Percentiles rank a stretch among this genome's conserved stretches.
Evolutionary conservation across 139 green algal species (phyloP).

Genomic region (Micractinium sp.): DNA sequence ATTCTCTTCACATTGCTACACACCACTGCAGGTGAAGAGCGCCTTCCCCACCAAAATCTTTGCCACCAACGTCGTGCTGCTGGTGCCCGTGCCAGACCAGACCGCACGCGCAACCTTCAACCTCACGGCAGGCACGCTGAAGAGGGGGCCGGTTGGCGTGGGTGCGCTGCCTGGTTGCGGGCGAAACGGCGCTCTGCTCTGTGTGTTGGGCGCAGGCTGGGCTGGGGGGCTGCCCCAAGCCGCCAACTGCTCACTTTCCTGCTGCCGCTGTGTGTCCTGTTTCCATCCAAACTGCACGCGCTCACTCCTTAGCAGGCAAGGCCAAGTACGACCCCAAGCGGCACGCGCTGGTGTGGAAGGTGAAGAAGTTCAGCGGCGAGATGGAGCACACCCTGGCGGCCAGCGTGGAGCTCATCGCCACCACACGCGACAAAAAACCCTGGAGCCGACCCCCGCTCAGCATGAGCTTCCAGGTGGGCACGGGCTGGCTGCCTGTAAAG

Average conservation of each 20-base stretch:
- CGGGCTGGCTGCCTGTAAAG: not conserved
- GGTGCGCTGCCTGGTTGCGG: not conserved
- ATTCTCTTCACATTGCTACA: too few relatives aligned
- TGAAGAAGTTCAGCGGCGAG: conserved; percentile 71
- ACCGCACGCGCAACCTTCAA: conserved; percentile 87
- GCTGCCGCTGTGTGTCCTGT: too few relatives aligned
- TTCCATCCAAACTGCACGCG: too few relatives aligned
- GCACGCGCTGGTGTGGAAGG: conserved; percentile 93
- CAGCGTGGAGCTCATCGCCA: conserved; percentile 90
- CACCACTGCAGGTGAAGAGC: conserved; percentile 73
- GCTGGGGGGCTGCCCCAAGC: too few relatives aligned
- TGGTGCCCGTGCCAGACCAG: conserved; percentile 92
- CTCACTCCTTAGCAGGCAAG: too few relatives aligned
- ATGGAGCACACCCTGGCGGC: conserved; percentile 86
- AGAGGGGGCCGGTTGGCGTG: not conserved
- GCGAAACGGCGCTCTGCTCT: not conserved
- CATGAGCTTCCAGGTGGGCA: conserved; percentile 83
- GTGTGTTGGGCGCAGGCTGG: too few relatives aligned
- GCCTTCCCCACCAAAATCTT: conserved; percentile 82
- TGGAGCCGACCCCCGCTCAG: conserved; percentile 86
- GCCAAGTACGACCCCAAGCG: conserved; percentile 95
- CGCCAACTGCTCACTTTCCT: too few relatives aligned
- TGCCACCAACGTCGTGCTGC: conserved; percentile 76
- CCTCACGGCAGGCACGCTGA: conserved; percentile 48
- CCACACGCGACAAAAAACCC: conserved; percentile 83